These are phyloP conservation scores for Colletotrichum sp. DNA, from an alignment of 2,329 filamentous ascomycete species.

Conservation along the genomic window DNA sequence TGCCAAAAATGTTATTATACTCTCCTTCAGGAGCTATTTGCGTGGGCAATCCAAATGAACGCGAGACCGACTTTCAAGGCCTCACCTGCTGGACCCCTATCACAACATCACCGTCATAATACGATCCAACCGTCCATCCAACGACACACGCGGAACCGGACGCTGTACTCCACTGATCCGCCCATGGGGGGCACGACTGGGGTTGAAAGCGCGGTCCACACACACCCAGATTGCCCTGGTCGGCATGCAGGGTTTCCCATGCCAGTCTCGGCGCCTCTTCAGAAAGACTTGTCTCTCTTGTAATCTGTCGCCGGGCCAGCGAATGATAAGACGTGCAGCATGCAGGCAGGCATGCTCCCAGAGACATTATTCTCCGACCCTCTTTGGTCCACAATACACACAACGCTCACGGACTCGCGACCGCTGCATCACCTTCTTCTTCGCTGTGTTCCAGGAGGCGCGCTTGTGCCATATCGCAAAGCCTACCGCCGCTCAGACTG, in stretches of 20 bases:
- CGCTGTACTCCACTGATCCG: constrained; percentile 12
- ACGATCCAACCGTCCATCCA: neutral
- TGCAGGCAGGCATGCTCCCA: neutral
- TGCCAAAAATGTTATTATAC: neutral
- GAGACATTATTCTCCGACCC: constrained; percentile 2
- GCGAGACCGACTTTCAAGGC: neutral
- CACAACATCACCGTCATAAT: neutral
- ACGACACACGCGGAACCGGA: neutral
- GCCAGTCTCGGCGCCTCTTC: constrained; percentile 9
- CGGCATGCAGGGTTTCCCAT: constrained; percentile 1
- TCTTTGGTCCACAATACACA: neutral
- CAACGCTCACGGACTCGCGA: neutral
- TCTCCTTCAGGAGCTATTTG: neutral
- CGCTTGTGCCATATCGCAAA: neutral
- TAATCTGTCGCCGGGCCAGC: neutral
- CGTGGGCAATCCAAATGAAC: neutral
- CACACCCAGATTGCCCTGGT: neutral
- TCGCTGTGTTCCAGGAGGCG: neutral
- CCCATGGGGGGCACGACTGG: neutral
- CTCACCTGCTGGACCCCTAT: neutral
- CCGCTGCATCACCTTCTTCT: constrained; percentile 3
- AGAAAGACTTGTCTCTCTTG: neutral
- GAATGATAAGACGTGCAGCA: neutral
- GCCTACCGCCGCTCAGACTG: neutral
- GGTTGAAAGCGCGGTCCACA: neutral